Evolutionary conservation across 2,329 filamentous ascomycete genomes (phyloP), one percentile per base, ranked within the genome.

Genomic region (Penicillium sp.): DNA sequence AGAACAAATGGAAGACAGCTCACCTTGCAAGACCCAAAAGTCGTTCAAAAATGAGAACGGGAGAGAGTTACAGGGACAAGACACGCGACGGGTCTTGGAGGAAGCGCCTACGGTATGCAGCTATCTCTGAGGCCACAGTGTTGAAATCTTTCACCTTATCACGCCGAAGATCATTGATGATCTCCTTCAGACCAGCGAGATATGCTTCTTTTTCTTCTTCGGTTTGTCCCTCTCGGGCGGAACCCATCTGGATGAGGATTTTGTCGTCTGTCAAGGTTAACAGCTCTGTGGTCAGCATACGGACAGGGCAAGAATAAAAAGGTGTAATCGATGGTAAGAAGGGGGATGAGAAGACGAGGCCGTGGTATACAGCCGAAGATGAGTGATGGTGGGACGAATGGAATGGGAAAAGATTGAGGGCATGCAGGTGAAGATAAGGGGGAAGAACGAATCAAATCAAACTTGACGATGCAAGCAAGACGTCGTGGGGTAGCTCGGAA

Each of bases 71-170:
- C 73, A 78, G 68, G 61, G 75, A 69, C 57, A 79, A 67, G 63
- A 79, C 70, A 61, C 75, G 73, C 52, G 77, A 75, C 48, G 72
- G 68, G 62, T 79, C 77, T 66, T 77, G 69, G 36, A 79, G 74
- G 61, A 79, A 79, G 64, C 74, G 75, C 70, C 77, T 77, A 74
- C 79, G 77, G 69, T 81, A 81, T 63, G 72, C 73, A 61, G 76
- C 77, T 68, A 81, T 79, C 60, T 79, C 77, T 52, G 69, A 65
- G 48, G 79, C 79, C 64, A 81, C 77, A 47, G 72, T 75, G 60
- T 70, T 73, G 60, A 81, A 79, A 53, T 81, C 78, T 68, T 78
- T 79, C 69, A 80, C 75, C 66, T 77, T 77, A 61, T 76, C 72
- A 62, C 72, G 72, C 57, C 77, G 76, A 72, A 81, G 73, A 47